phyloP scores from a whole-genome alignment of 1,284 basidiomycete genomes.

The Schizophyllum commune region DNA sequence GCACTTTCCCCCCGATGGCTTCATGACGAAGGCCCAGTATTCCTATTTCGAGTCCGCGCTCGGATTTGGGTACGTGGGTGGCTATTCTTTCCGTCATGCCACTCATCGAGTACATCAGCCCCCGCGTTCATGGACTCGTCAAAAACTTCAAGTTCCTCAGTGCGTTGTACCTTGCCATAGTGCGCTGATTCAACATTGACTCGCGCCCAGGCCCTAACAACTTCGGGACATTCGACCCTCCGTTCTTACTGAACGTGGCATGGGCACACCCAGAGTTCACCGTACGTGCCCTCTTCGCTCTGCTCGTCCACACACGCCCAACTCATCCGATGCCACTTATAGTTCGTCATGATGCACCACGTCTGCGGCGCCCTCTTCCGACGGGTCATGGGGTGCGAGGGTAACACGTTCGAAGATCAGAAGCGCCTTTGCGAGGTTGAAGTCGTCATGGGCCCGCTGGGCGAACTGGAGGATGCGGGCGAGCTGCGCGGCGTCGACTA shows the following conservation, averaged over 20 bases:
- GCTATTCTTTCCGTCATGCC: background rate
- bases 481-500: slow-evolving; percentile 15
- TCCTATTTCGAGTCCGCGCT: slow-evolving; percentile 13
- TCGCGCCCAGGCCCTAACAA: slow-evolving; percentile 1
- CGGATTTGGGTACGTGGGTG: slow-evolving; percentile 11
- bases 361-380: slow-evolving; percentile 2
- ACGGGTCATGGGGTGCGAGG: background rate
- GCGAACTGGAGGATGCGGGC: slow-evolving; percentile 10
- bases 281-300: background rate
- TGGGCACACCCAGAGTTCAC: background rate
- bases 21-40: slow-evolving; percentile 14
- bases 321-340: background rate
- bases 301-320: background rate
- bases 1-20: slow-evolving; percentile 12
- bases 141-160: background rate
- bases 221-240: slow-evolving; percentile 1
- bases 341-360: slow-evolving; percentile 1
- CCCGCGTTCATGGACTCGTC: background rate
- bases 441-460: slow-evolving; percentile 15
- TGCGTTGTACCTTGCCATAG: background rate
- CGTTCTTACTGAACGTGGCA: background rate
- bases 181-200: background rate
- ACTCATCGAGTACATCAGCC: background rate
- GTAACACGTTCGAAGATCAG: background rate
- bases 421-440: background rate